Conservation (phyloP, 345 rosid genomes). For the Brassica rapa region DNA sequence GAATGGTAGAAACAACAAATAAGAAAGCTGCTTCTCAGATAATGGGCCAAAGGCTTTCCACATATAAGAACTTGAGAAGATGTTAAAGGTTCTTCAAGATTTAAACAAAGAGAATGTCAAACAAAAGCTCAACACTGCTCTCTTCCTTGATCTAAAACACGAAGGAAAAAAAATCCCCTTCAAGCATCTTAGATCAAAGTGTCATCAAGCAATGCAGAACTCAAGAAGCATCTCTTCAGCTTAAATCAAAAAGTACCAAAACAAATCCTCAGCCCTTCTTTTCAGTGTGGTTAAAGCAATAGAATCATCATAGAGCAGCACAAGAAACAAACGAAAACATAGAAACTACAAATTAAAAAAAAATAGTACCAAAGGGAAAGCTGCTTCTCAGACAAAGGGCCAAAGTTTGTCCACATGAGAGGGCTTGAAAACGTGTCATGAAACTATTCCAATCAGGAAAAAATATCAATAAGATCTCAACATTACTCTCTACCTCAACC, state of each 20-base stretch:
- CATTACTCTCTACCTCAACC: conserved; percentile 32
- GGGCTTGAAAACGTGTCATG: conserved; percentile 7
- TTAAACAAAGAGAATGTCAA: conserved; percentile 17
- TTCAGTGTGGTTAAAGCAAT: conserved; percentile 44
- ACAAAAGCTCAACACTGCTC: conserved; percentile 1
- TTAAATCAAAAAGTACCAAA: conserved; percentile 21
- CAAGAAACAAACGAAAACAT: neutral
- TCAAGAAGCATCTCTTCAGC: neutral
- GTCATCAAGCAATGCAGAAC: conserved; percentile 21
- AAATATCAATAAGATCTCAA: conserved; percentile 6
- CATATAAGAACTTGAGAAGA: conserved; percentile 21
- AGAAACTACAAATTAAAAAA: neutral
- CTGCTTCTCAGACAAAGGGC: conserved; percentile 44
- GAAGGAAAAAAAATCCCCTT: conserved; percentile 5
- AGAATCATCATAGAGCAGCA: conserved; percentile 34
- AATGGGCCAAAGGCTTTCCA: conserved; percentile 28
- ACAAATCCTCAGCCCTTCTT: conserved; percentile 10
- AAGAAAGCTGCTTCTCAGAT: conserved; percentile 30
- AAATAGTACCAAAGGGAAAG: neutral
- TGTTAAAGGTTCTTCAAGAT: conserved; percentile 5
- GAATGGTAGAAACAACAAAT: too few species aligned
- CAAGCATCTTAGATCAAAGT: conserved; percentile 30
- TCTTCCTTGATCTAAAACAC: conserved; percentile 25
- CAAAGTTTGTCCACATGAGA: conserved; percentile 33
- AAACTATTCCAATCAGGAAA: conserved; percentile 19